Percentiles rank a stretch among this genome's conserved stretches.
Conservation (phyloP, 2,329 filamentous ascomycete species). For the Incumbomyces delicatus region DNA sequence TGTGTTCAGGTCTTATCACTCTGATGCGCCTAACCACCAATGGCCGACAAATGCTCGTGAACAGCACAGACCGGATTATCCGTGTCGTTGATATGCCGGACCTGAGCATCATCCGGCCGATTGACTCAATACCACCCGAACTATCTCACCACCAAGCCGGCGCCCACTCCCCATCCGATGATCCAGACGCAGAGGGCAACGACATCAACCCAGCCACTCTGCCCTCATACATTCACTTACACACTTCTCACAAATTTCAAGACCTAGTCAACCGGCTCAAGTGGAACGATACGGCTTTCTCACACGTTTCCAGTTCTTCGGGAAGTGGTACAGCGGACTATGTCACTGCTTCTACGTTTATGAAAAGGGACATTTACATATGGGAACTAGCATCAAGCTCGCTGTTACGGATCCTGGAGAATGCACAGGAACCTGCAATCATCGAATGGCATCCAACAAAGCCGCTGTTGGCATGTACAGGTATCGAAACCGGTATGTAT, state of each 20-base stretch:
- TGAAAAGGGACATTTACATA: slow-evolving; percentile 76
- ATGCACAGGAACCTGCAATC: slow-evolving; percentile 89
- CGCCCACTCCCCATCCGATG: slow-evolving; percentile 31
- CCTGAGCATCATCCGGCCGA: slow-evolving; percentile 34
- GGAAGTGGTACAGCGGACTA: slow-evolving; percentile 55
- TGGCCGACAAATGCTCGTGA: slow-evolving; percentile 79
- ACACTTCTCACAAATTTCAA: slow-evolving; percentile 95
- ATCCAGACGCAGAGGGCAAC: slow-evolving; percentile 37
- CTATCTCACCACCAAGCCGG: neutral
- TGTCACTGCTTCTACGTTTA: slow-evolving; percentile 90
- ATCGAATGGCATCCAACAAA: slow-evolving; percentile 92
- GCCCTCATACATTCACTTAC: slow-evolving; percentile 61
- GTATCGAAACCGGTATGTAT: slow-evolving; percentile 57
- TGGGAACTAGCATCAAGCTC: slow-evolving; percentile 78
- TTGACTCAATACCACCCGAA: slow-evolving; percentile 8
- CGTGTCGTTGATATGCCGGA: slow-evolving; percentile 86
- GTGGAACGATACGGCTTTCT: slow-evolving; percentile 97
- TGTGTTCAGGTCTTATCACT: slow-evolving; percentile 80
- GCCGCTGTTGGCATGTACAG: slow-evolving; percentile 80
- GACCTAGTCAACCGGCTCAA: slow-evolving; percentile 90
- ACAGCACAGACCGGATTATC: slow-evolving; percentile 90
- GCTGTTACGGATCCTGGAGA: slow-evolving; percentile 91
- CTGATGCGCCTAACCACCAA: slow-evolving; percentile 75
- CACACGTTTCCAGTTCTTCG: slow-evolving; percentile 28
- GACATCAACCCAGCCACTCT: slow-evolving; percentile 50